Percentiles rank a stretch among this genome's conserved stretches.
These are phyloP conservation scores for Rutstroemia sp. DNA, from an alignment of 2,329 filamentous ascomycete species.

Conservation along the genomic window DNA sequence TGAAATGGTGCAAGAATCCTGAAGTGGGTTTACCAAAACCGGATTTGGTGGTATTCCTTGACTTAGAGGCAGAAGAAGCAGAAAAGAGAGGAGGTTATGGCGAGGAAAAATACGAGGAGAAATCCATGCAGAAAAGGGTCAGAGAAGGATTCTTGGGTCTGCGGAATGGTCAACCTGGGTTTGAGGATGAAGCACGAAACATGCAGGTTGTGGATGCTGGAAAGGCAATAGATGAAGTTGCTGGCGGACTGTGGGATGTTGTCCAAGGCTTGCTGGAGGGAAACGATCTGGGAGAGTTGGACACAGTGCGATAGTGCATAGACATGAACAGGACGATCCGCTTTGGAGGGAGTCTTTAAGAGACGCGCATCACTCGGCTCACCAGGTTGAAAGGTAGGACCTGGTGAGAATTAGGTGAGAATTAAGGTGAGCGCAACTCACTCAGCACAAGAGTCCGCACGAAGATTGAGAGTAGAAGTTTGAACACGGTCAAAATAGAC, in stretches of 20 bases:
- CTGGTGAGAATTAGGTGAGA: background rate
- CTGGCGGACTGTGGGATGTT: constrained; percentile 37
- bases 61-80: constrained; percentile 67
- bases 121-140: constrained; percentile 74
- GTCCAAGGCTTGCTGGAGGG: constrained; percentile 37
- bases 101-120: constrained; percentile 79
- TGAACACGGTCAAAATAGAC: background rate
- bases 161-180: constrained; percentile 26
- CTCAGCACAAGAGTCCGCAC: background rate
- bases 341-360: background rate
- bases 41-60: constrained; percentile 81
- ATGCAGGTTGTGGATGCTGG: constrained; percentile 49
- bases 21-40: constrained; percentile 83
- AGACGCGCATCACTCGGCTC: no score
- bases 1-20: constrained; percentile 76
- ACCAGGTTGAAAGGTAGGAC: no score
- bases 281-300: constrained; percentile 25
- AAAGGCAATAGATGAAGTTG: constrained; percentile 47
- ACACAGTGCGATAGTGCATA: background rate
- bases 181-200: constrained; percentile 43
- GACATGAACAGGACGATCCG: background rate
- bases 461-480: background rate
- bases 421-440: background rate
- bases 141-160: constrained; percentile 62
- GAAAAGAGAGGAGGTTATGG: constrained; percentile 79